These are phyloP conservation scores for Jimgerdemannia flammicorona DNA, from an alignment of 192 early-diverging fungal genomes.

Conservation along the genomic window DNA sequence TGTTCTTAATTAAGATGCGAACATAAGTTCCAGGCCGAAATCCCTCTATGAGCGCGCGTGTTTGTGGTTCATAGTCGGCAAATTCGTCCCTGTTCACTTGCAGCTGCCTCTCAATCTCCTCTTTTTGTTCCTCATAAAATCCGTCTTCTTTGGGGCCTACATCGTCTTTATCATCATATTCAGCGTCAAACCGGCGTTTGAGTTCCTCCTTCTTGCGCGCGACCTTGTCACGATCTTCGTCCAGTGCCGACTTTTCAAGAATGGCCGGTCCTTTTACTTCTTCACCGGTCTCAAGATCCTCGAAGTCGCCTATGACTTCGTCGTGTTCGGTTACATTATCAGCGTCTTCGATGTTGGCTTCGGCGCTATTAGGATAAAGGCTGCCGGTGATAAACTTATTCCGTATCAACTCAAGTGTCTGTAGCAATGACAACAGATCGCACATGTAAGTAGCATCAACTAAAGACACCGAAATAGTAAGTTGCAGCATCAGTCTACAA, in stretches of 20 bases:
- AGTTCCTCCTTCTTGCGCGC: slow-evolving; percentile 84
- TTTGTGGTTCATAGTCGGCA: slow-evolving; percentile 69
- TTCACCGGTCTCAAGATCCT: slow-evolving; percentile 70
- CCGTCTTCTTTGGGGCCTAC: slow-evolving; percentile 54
- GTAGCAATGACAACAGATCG: background rate
- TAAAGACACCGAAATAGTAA: too few relatives aligned
- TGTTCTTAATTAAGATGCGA: slow-evolving; percentile 81
- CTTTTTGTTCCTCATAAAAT: slow-evolving; percentile 88
- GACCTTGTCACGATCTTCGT: slow-evolving; percentile 62
- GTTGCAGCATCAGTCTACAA: background rate
- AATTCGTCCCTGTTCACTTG: slow-evolving; percentile 85
- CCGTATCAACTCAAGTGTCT: slow-evolving; percentile 62
- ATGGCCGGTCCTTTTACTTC: slow-evolving; percentile 30
- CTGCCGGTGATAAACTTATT: slow-evolving; percentile 77
- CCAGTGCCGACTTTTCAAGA: slow-evolving; percentile 46
- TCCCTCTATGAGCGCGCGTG: slow-evolving; percentile 84
- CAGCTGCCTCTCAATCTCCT: slow-evolving; percentile 80
- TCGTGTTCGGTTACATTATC: slow-evolving; percentile 50
- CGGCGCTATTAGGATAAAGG: slow-evolving; percentile 31
- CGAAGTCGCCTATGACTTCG: slow-evolving; percentile 71
- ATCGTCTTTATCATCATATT: slow-evolving; percentile 78
- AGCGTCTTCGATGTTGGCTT: slow-evolving; percentile 22
- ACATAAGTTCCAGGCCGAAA: slow-evolving; percentile 93
- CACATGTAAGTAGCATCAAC: slow-evolving; percentile 2
- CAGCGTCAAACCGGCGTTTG: slow-evolving; percentile 90